Evolutionary conservation across 768 basidiomycete genomes (phyloP).

Genomic region (Calvatia gigantea): DNA sequence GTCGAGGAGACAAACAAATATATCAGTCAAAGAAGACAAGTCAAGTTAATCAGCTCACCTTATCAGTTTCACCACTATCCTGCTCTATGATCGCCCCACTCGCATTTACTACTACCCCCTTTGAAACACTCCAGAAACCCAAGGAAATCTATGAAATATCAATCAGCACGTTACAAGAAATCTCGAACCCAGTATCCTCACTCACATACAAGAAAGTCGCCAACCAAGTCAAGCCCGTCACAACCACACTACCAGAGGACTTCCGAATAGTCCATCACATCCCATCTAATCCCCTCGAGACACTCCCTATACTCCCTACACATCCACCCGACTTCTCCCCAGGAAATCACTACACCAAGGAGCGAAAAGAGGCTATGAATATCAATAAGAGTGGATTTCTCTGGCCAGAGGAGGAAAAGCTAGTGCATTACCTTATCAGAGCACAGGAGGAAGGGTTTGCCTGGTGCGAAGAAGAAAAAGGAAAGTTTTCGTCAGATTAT

Average conservation of each 20-base stretch:
- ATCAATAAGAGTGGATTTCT: constrained; percentile 29
- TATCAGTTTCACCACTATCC: background rate
- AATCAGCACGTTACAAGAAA: background rate
- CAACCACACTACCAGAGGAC: constrained; percentile 29
- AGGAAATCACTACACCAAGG: constrained; percentile 20
- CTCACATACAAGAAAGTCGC: constrained; percentile 31
- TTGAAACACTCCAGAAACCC: background rate
- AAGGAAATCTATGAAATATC: constrained; percentile 3
- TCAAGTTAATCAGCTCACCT: background rate
- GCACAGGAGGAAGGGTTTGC: constrained; percentile 32
- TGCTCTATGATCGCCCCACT: background rate
- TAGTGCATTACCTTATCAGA: constrained; percentile 26
- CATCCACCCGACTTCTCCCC: constrained; percentile 30
- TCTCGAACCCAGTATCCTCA: background rate
- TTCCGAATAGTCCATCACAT: constrained; percentile 25
- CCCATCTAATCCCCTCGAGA: constrained; percentile 30
- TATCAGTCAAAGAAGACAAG: too few relatives aligned
- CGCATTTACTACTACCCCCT: background rate
- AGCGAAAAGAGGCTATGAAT: constrained; percentile 22
- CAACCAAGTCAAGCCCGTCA: constrained; percentile 28
- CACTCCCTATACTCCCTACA: constrained; percentile 23
- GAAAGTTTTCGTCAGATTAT: constrained; percentile 22
- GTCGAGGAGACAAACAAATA: constrained; percentile 15
- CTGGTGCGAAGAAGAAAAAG: constrained; percentile 25
- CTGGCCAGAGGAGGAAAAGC: constrained; percentile 31